Conservation (phyloP, 331 rosid species). For the Telfairia occidentalis region DNA sequence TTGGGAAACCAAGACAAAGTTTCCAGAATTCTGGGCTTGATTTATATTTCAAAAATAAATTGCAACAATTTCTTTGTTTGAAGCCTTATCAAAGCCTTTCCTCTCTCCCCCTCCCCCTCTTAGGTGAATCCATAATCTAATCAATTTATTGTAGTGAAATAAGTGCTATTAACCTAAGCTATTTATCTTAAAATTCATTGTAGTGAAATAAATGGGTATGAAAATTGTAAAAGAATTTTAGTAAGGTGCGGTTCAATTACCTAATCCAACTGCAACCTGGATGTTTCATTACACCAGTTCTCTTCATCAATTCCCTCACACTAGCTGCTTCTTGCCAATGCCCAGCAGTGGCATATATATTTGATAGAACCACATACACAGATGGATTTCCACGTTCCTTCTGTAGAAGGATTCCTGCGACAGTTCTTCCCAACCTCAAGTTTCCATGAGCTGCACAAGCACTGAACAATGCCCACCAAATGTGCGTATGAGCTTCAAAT, state of each 20-base stretch:
- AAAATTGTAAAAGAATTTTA: background rate
- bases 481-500: constrained; percentile 42
- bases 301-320: constrained; percentile 45
- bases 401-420: constrained; percentile 52
- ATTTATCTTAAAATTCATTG: background rate
- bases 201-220: background rate
- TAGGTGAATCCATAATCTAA: no score
- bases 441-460: constrained; percentile 78
- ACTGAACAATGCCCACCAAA: constrained; percentile 73
- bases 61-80: background rate
- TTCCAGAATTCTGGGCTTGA: no score
- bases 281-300: constrained; percentile 32
- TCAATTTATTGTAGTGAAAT: no score
- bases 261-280: constrained; percentile 70
- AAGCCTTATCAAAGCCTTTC: background rate
- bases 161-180: no score
- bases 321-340: constrained; percentile 78
- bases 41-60: no score
- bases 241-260: background rate
- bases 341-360: constrained; percentile 58
- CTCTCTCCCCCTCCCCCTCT: no score
- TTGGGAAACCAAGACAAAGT: no score
- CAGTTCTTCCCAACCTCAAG: constrained; percentile 52
- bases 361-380: constrained; percentile 63
- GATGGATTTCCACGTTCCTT: constrained; percentile 50